Base-by-base conservation (phyloP, 164 flowering plant species). In the Aristolochia contorta region DNA sequence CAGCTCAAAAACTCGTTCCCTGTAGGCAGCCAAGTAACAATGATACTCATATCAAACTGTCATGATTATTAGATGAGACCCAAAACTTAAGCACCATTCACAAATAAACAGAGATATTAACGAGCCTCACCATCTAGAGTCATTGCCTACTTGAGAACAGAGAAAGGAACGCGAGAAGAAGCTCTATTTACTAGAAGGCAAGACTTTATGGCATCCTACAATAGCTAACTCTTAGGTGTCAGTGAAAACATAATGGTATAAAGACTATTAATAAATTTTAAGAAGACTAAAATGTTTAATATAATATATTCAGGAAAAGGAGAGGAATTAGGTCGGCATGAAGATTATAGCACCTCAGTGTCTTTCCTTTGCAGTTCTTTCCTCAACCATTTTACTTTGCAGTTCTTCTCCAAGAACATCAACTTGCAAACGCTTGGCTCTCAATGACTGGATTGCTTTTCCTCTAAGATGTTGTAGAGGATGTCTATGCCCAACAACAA, bases 81-180 rank as follows among this genome's bases (percentile, higher is more conserved):
- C 16, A 18, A 23, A 53, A 12, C 27, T 9, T 1, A 23, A 53
- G 23, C 56, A 14, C 30, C 27, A 22, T 15, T 22, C 2, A 8
- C 15, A n/a, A 12, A n/a, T n/a, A n/a, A n/a, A n/a, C 43, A 37
- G 43, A 37, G 43, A 37, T 4, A 37, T 37, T 8, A 7, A 3
- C 12, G 43, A 33, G 12, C 55, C 85, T 81, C 68, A 93, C 97
- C 97, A 75, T 90, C 99, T 71, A 90, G 89, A 21, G 97, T 88
- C 99, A 90, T 90, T 52, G 97, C 97, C 80, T 86, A 93, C 72
- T 93, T 93, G 62, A 93, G 86, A 74, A 88, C 87, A 64, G 99
- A 86, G 76, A 81, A 93, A 6, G 97, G 99, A 65, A 88, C 87
- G 72, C 71, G 83, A 63, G 77, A 82, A 73, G 84, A 79, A 72